Conservation (phyloP, 768 basidiomycete species). For the Saitozyma podzolica region DNA sequence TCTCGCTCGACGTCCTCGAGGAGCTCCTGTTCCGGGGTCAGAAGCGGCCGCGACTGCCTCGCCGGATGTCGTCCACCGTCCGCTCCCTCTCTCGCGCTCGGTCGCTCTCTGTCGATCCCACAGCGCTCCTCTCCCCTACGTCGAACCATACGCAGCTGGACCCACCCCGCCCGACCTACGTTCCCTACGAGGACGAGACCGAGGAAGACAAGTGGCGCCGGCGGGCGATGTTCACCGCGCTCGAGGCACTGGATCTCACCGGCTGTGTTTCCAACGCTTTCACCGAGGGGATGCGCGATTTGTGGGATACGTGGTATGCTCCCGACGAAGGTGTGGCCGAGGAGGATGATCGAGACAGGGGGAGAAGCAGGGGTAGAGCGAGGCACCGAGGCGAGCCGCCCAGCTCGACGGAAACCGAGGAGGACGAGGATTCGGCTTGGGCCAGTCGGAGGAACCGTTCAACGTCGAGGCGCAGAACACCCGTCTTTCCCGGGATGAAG, state of each 20-base stretch:
- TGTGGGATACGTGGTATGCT: slow-evolving; percentile 58
- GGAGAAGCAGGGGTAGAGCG: slow-evolving; percentile 32
- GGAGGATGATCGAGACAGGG: slow-evolving; percentile 26
- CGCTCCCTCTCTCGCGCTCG: slow-evolving; percentile 29
- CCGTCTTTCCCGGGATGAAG: slow-evolving; percentile 37
- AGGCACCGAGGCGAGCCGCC: slow-evolving; percentile 15
- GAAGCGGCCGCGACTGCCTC: slow-evolving; percentile 29
- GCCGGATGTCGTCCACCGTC: slow-evolving; percentile 22
- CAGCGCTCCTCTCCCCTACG: slow-evolving; percentile 7
- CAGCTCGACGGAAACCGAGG: slow-evolving; percentile 26
- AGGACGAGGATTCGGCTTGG: slow-evolving; percentile 23
- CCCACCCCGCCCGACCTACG: slow-evolving; percentile 51
- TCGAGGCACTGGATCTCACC: slow-evolving; percentile 89
- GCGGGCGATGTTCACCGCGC: slow-evolving; percentile 58
- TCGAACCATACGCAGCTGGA: slow-evolving; percentile 32
- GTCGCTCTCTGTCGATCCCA: slow-evolving; percentile 26
- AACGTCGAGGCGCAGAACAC: slow-evolving; percentile 14
- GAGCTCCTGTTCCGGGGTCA: slow-evolving; percentile 85
- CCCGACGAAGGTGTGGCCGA: slow-evolving; percentile 27
- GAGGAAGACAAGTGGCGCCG: slow-evolving; percentile 66
- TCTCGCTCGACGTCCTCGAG: slow-evolving; percentile 78
- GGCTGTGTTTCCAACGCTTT: slow-evolving; percentile 93
- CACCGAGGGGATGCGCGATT: slow-evolving; percentile 77
- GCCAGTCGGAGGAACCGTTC: background rate
- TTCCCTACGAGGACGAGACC: slow-evolving; percentile 66